Evolutionary conservation across 2,329 filamentous ascomycete species (phyloP).

Genomic region (Ascosphaera apis): DNA sequence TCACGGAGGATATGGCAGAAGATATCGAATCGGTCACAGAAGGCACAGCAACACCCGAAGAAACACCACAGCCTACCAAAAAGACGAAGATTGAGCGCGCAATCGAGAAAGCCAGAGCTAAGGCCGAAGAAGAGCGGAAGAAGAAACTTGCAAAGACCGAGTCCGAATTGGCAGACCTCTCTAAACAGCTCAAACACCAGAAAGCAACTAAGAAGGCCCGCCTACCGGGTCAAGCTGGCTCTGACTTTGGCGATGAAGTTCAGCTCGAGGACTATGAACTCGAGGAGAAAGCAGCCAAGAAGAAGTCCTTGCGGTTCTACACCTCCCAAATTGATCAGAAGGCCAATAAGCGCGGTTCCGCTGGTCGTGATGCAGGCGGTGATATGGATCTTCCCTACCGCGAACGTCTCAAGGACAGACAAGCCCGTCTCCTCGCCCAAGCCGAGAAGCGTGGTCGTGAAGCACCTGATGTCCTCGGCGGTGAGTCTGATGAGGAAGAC

Average conservation of each 20-base stretch:
- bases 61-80: conserved; percentile 11
- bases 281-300: conserved; percentile 68
- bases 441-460: conserved; percentile 59
- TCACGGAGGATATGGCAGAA: conserved; percentile 7
- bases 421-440: conserved; percentile 68
- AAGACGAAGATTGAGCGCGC: conserved; percentile 26
- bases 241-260: conserved; percentile 85
- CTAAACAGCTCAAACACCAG: conserved; percentile 30
- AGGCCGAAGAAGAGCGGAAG: conserved; percentile 29
- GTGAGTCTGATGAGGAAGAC: conserved; percentile 45
- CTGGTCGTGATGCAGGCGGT: conserved; percentile 39
- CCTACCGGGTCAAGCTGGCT: conserved; percentile 32
- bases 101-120: conserved; percentile 29
- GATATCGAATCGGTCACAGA: conserved; percentile 4
- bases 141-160: conserved; percentile 34
- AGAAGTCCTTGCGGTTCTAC: conserved; percentile 90
- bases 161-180: conserved; percentile 51
- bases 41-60: conserved; percentile 9
- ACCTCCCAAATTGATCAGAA: conserved; percentile 95
- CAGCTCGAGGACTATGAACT: conserved; percentile 53
- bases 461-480: conserved; percentile 39
- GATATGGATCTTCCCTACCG: conserved; percentile 49
- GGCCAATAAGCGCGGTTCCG: conserved; percentile 48
- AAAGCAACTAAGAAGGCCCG: conserved; percentile 23
- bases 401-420: conserved; percentile 66